Evolutionary conservation across 1,139 yeast species (phyloP).

Genomic region (Lodderomyces elongisporus): DNA sequence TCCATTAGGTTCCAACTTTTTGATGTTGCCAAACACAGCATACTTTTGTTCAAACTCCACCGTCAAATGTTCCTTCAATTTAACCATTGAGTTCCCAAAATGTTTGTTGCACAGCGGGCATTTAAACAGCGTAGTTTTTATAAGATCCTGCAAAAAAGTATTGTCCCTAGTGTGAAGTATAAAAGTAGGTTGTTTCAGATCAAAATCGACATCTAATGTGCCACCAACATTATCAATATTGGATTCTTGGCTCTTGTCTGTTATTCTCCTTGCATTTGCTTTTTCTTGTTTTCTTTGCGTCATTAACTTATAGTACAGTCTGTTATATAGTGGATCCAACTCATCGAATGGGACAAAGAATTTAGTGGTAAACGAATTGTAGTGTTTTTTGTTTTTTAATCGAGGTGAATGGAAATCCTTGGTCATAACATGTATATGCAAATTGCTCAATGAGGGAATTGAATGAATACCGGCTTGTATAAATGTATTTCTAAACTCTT

Average conservation of each 20-base stretch:
- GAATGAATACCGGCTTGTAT: conserved; percentile 67
- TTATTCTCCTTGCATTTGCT: background rate
- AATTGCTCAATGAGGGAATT: conserved; percentile 61
- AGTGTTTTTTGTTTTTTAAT: conserved; percentile 62
- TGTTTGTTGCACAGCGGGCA: conserved; percentile 47
- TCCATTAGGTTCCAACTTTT: background rate
- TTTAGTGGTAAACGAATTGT: conserved; percentile 60
- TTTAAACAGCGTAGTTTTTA: conserved; percentile 35
- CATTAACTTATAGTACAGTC: conserved; percentile 6
- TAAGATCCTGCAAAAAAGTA: conserved; percentile 21
- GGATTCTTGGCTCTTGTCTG: background rate
- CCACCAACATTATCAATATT: too few relatives aligned
- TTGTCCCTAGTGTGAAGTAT: conserved; percentile 9
- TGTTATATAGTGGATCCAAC: conserved; percentile 13
- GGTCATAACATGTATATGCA: conserved; percentile 72
- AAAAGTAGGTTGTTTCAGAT: conserved; percentile 7
- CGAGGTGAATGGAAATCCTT: conserved; percentile 52
- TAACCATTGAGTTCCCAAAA: conserved; percentile 43
- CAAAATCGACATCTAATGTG: conserved; percentile 6
- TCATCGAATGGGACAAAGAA: conserved; percentile 56
- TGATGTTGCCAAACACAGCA: background rate
- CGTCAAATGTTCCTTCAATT: conserved; percentile 46
- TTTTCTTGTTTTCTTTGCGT: conserved; percentile 2
- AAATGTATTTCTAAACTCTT: conserved; percentile 26
- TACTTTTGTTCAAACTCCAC: conserved; percentile 31